These are phyloP conservation scores for Dalechampia spathulata DNA, from an alignment of 441 rosid species.

Conservation along the genomic window DNA sequence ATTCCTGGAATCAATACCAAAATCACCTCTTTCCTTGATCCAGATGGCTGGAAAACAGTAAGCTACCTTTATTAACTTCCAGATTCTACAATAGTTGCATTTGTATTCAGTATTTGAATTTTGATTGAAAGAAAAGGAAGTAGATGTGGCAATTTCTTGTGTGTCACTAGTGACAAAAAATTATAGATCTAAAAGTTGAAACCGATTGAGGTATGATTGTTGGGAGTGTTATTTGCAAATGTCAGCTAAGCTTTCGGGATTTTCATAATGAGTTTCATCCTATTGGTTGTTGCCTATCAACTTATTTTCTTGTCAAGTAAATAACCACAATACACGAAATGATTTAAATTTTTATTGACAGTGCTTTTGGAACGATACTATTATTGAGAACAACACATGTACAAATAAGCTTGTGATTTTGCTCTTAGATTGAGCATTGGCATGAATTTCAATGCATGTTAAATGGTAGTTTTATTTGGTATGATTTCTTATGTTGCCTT, in stretches of 20 bases:
- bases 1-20: constrained; percentile 86
- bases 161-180: background rate
- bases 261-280: background rate
- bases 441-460: too few species aligned
- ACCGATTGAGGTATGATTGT: background rate
- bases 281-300: background rate
- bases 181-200: too few species aligned
- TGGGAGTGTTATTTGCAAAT: background rate
- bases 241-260: background rate
- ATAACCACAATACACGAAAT: too few species aligned
- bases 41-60: constrained; percentile 99
- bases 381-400: too few species aligned
- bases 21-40: constrained; percentile 79
- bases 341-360: too few species aligned
- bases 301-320: background rate
- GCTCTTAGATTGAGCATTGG: too few species aligned
- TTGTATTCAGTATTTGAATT: background rate
- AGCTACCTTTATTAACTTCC: constrained; percentile 17
- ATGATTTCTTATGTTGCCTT: too few species aligned
- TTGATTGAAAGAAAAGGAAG: background rate
- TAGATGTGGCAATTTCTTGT: background rate
- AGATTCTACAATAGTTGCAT: background rate
- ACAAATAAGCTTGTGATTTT: too few species aligned
- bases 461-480: too few species aligned
- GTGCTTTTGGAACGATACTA: too few species aligned